A percentile compares a stretch with the other conserved stretches of the same genome.
These are phyloP conservation scores for Viola odorata DNA, from an alignment of 345 rosid genomes.

Conservation along the genomic window DNA sequence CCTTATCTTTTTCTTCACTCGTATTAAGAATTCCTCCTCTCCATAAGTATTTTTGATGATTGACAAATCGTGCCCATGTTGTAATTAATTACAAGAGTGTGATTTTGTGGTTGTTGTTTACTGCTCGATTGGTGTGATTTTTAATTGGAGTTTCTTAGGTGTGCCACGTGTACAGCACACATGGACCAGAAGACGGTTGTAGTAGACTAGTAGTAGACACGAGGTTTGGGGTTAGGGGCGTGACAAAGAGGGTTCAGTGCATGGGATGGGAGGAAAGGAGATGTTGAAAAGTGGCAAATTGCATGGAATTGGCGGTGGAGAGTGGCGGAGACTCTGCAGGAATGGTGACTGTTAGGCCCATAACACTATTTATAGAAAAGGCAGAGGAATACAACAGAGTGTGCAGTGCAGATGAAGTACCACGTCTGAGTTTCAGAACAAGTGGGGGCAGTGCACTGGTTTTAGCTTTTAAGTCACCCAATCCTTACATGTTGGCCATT, in stretches of 20 bases:
- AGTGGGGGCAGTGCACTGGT: slow-evolving; percentile 24
- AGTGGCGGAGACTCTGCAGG: slow-evolving; percentile 6
- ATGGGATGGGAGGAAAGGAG: slow-evolving; percentile 1
- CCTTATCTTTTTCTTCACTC: too few relatives aligned
- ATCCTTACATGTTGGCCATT: slow-evolving; percentile 31
- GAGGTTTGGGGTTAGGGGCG: slow-evolving; percentile 12
- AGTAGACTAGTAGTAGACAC: neutral
- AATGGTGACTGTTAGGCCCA: slow-evolving; percentile 24
- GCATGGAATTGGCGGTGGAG: slow-evolving; percentile 33
- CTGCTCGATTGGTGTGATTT: neutral
- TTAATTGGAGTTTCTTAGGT: neutral
- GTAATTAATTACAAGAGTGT: neutral
- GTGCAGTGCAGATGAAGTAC: slow-evolving; percentile 8
- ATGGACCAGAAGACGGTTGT: slow-evolving; percentile 8
- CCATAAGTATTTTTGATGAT: too few relatives aligned
- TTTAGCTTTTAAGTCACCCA: slow-evolving; percentile 23
- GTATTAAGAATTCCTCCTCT: too few relatives aligned
- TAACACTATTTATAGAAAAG: slow-evolving; percentile 20
- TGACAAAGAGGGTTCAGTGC: slow-evolving; percentile 13
- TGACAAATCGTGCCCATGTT: neutral
- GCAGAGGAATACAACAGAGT: slow-evolving; percentile 23
- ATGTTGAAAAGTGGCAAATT: slow-evolving; percentile 25
- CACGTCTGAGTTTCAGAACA: slow-evolving; percentile 15
- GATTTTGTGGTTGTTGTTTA: neutral
- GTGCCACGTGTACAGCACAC: slow-evolving; percentile 4